These are phyloP conservation scores for Bauhinia variegata DNA, from an alignment of 306 rosid species.

Conservation along the genomic window DNA sequence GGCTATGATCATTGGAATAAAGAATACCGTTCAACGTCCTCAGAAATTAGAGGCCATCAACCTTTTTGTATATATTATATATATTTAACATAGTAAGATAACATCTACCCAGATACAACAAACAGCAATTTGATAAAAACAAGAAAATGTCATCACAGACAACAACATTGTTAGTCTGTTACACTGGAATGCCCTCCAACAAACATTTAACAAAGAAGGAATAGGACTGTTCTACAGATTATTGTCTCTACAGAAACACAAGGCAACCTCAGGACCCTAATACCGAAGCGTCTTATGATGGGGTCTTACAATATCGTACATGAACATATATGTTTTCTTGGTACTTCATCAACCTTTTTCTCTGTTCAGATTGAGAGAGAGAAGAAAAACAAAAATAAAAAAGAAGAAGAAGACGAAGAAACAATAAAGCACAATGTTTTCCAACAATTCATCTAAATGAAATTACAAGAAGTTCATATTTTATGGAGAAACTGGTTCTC, in stretches of 20 bases:
- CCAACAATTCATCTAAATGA: too few relatives aligned
- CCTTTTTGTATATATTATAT: conserved; percentile 39
- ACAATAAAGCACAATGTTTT: too few relatives aligned
- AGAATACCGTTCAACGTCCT: conserved; percentile 29
- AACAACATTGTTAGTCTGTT: conserved; percentile 46
- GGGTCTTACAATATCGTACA: conserved; percentile 76
- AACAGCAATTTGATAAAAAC: conserved; percentile 50
- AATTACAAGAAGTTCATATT: too few relatives aligned
- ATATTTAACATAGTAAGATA: conserved; percentile 43
- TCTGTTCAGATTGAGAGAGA: too few relatives aligned
- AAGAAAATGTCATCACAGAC: conserved; percentile 50
- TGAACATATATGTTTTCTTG: conserved; percentile 71
- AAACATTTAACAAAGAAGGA: conserved; percentile 47
- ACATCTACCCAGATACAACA: conserved; percentile 55
- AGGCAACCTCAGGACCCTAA: conserved; percentile 47
- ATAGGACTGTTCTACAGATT: conserved; percentile 55
- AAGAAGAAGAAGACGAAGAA: too few relatives aligned
- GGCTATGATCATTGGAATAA: too few relatives aligned
- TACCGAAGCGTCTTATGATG: conserved; percentile 33
- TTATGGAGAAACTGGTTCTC: too few relatives aligned
- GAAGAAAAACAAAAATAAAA: too few relatives aligned
- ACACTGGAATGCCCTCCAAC: conserved; percentile 52
- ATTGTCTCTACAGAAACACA: conserved; percentile 51
- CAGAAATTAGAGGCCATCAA: conserved; percentile 11
- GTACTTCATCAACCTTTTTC: conserved; percentile 73